Evolutionary conservation across 2,329 filamentous ascomycete species (phyloP), one percentile per base, ranked within the genome.

Genomic region (Fusarium globosum): DNA sequence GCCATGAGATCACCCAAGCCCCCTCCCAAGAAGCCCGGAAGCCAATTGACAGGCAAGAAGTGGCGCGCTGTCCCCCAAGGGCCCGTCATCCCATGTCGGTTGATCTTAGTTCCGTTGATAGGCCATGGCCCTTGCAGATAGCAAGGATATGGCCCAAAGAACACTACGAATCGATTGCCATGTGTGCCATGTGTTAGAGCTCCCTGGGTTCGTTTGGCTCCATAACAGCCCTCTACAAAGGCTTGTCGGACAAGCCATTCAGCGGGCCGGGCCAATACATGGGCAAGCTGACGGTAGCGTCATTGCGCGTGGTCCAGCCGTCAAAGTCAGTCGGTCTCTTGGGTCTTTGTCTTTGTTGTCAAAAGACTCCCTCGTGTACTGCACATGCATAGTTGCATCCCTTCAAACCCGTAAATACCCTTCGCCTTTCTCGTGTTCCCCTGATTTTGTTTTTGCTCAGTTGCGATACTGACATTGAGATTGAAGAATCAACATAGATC

Each of bases 51-150:
- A 67, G 59, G 52, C 64, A 45, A 67, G 64, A 62, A 36, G 70
- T 77, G 68, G 76, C 76, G 76, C 64, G 61, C 55, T 56, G 55
- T 66, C 70, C 58, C 57, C 69, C 56, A 75, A 71, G 43, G 55
- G 56, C 62, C 61, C 59, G 59, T 71, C 39, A 68, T 73, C 64
- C 74, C 75, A 69, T 74, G 72, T 59, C 46, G 36, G 46, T 69
- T 66, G 60, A 69, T 59, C 65, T 52, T 71, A 65, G 55, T 59
- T 74, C 62, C 61, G 62, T 69, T 78, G 70, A 78, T 76, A 77
- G 75, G 76, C 57, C 66, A 67, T 42, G 75, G 75, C 76, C 76
- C 76, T 78, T 78, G 76, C 76, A 78, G 76, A 69, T 72, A 49
- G 64, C 72, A 76, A 78, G 76, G 76, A 75, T 76, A 30, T 62